Base-by-base conservation (phyloP, 2,329 filamentous ascomycete species). In the Colletotrichum destructivum region DNA sequence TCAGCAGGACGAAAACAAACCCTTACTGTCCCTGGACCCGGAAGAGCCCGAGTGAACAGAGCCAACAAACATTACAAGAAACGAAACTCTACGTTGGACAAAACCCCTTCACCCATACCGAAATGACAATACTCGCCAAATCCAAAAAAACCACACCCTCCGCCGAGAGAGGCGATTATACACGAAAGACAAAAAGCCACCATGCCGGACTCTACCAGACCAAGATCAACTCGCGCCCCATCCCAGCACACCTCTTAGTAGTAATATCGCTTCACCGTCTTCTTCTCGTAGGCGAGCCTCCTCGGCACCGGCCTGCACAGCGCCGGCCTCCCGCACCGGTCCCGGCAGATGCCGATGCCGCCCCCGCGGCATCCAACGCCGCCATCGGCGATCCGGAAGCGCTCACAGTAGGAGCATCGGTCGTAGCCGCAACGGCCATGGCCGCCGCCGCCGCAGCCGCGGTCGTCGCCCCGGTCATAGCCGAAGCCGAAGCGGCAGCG, bases 101-200 rank as follows among this genome's bases (percentile, higher is more conserved):
- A 9, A 38, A 38, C 35, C 35, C 8, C 35, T 38, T 38, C 35
- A 38, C 9, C 35, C 35, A 38, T 38, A 38, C 35, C 35, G 35
- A 38, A 38, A 11, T 11, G 8, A 38, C 35, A 38, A 38, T 11
- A 38, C 35, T 11, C 35, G 8, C 35, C 35, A 11, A 38, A 8
- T 38, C 35, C 35, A 11, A 38, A 11, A 38, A 9, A 38, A 38
- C 35, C 35, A 38, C 35, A 38, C 35, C 35, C 8, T 9, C 35
- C 2, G 8, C 35, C 35, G 9, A 38, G 35, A 38, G 9, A 38
- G 9, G 11, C 8, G 35, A 38, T 38, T 38, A 9, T 38, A 8
- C 35, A 31, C 2, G 12, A 31, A 59, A 59, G 38, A 77, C 80
- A 82, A 63, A 82, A 81, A 42, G 12, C 2, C 40, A 44, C 18